phyloP scores from a whole-genome alignment of 2,329 filamentous ascomycete species.

The Fusarium penzigii region DNA sequence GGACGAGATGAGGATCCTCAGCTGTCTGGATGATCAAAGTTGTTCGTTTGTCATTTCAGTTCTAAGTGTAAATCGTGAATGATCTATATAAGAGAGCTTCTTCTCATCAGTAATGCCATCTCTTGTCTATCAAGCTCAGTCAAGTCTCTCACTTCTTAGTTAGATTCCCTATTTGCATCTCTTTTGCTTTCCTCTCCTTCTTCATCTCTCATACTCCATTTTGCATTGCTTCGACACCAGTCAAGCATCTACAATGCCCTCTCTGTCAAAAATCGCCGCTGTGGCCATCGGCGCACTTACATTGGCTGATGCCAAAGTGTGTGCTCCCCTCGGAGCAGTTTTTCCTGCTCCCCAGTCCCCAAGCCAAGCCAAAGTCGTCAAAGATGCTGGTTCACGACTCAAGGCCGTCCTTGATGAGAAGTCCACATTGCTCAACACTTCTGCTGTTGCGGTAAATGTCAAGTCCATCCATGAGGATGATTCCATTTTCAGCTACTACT shows the following conservation, averaged over 20 bases:
- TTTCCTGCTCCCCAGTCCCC: constrained; percentile 39
- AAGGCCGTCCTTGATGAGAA: constrained; percentile 26
- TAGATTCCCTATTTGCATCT: not conserved
- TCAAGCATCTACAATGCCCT: constrained; percentile 14
- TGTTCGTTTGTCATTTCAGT: too few relatives aligned
- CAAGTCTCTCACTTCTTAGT: not conserved
- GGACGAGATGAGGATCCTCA: not conserved
- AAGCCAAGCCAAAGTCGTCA: constrained; percentile 31
- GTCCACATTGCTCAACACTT: constrained; percentile 31
- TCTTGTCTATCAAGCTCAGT: not conserved
- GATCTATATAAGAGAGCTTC: not conserved
- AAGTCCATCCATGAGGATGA: constrained; percentile 43
- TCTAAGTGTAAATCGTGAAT: not conserved
- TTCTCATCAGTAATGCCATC: not conserved
- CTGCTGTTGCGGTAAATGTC: constrained; percentile 41
- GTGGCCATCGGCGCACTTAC: constrained; percentile 13
- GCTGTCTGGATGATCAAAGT: too few relatives aligned
- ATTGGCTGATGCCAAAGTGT: constrained; percentile 34
- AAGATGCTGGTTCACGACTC: constrained; percentile 27
- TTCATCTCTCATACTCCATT: not conserved
- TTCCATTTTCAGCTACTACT: constrained; percentile 41
- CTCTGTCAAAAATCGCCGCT: constrained; percentile 13
- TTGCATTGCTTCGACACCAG: too few relatives aligned
- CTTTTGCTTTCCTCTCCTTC: not conserved
- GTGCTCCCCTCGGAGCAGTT: constrained; percentile 45